Evolutionary conservation across 257 asterid genomes (phyloP).

Genomic region (Lithospermum erythrorhizon): DNA sequence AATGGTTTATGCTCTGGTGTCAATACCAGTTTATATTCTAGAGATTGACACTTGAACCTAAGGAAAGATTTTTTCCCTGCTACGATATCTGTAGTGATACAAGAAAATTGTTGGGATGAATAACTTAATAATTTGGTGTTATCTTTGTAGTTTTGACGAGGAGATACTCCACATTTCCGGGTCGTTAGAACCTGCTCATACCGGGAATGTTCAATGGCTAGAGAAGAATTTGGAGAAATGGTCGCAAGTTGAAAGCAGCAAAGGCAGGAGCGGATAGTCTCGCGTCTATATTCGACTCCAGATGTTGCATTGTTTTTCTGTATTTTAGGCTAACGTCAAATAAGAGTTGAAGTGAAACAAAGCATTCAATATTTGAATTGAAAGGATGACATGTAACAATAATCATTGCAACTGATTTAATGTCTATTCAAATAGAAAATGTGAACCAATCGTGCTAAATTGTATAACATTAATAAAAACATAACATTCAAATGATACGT

Average conservation of each 20-base stretch:
- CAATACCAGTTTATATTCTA: not conserved
- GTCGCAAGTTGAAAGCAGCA: conserved; percentile 40
- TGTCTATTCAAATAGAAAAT: too few species aligned
- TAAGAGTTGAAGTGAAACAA: too few species aligned
- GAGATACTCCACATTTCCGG: conserved; percentile 70
- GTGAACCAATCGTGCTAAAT: too few species aligned
- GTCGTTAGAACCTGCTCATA: conserved; percentile 38
- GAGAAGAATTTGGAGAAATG: conserved; percentile 44
- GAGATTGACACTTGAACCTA: not conserved
- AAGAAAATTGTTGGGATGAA: not conserved
- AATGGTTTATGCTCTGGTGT: not conserved
- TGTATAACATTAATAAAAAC: too few species aligned
- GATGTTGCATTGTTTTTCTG: not conserved
- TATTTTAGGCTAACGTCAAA: not conserved
- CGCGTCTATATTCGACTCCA: not conserved
- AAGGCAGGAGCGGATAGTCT: not conserved
- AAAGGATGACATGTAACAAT: too few species aligned
- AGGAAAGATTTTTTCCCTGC: not conserved
- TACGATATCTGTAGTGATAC: not conserved
- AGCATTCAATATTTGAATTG: too few species aligned
- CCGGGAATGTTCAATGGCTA: conserved; percentile 66
- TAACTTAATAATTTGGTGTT: conserved; percentile 6
- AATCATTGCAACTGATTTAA: too few species aligned
- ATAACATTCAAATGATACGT: too few species aligned
- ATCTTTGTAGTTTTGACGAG: conserved; percentile 52